Evolutionary conservation across 1,284 basidiomycete genomes (phyloP), one percentile per base, ranked within the genome.

Genomic region (Cutaneotrichosporon dermatis): DNA sequence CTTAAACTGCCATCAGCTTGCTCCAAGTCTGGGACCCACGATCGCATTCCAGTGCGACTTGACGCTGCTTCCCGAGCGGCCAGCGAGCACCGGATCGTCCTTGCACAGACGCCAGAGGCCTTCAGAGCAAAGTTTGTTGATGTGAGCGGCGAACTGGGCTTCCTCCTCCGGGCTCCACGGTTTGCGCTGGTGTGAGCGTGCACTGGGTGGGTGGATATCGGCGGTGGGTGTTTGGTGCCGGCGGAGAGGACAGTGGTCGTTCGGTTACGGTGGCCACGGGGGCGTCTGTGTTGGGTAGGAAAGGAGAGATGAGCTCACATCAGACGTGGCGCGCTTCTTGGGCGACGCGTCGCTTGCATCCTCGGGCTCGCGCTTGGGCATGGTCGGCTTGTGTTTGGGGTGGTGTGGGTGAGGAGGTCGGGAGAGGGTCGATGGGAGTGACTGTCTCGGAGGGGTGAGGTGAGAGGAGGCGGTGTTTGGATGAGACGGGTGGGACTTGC

Each of bases 31-130:
- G 3, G 34, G 13, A 34, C 51, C 13, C 33, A 54, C 52, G 9
- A 44, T 44, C 41, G 52, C 12, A 40, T 44, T 35, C 42, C 52
- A 54, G 41, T 54, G 52, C 2, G 33, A 35, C 52, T 15, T 33
- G 41, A 54, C 10, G 33, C 52, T 42, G 34, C 35, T 54, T 7
- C 41, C 41, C 3, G 41, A 15, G 13, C 52, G 41, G 13, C 34
- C 34, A 6, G 15, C 10, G n/a, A 54, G 34, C 33, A 43, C 13
- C 1, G 52, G 52, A 13, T 54, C 52, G 42, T 35, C 41, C 42
- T 54, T 54, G 42, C 33, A 40, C 42, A 33, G 41, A 25, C 34
- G 39, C 52, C 52, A 54, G 34, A 54, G 41, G 41, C 43, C 36
- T 42, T 52, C 16, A 36, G 16, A 41, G 50, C 15, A 33, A n/a